Conservation (phyloP, 495 filamentous ascomycete genomes). For the Poronia punctata region DNA sequence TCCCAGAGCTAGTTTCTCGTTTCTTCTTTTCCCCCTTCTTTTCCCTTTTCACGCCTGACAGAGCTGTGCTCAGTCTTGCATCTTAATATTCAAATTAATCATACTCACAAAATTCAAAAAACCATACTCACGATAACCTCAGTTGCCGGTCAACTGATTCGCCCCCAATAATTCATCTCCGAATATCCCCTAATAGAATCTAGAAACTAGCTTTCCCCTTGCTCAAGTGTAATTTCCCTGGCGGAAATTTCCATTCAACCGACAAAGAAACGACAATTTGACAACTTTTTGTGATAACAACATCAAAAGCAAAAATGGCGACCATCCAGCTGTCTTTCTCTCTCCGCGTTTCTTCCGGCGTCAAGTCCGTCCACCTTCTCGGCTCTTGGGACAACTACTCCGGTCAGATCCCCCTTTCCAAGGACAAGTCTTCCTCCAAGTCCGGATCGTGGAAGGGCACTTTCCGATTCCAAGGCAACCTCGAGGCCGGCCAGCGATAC, state of each 20-base stretch:
- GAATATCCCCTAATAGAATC: slow-evolving; percentile 34
- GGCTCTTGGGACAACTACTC: slow-evolving; percentile 98
- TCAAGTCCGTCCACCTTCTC: slow-evolving; percentile 95
- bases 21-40: slow-evolving; percentile 44
- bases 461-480: slow-evolving; percentile 87
- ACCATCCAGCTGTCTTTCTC: slow-evolving; percentile 79
- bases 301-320: slow-evolving; percentile 58
- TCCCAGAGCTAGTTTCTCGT: slow-evolving; percentile 54
- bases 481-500: slow-evolving; percentile 83
- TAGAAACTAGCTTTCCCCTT: slow-evolving; percentile 50
- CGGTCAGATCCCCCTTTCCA: slow-evolving; percentile 85
- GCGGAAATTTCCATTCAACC: slow-evolving; percentile 2
- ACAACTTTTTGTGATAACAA: slow-evolving; percentile 40
- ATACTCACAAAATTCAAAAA: slow-evolving; percentile 32
- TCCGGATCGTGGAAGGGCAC: slow-evolving; percentile 86
- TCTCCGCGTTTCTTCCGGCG: slow-evolving; percentile 90
- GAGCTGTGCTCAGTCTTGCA: slow-evolving; percentile 46
- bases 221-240: too few species aligned
- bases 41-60: slow-evolving; percentile 39
- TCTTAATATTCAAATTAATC: slow-evolving; percentile 23
- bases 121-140: slow-evolving; percentile 20
- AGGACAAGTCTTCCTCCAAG: slow-evolving; percentile 72
- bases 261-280: slow-evolving; percentile 31
- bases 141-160: slow-evolving; percentile 47
- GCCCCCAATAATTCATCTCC: slow-evolving; percentile 27